Evolutionary conservation across 495 filamentous ascomycete genomes (phyloP), one percentile per base, ranked within the genome.

Genomic region (Xylaria intraflava): DNA sequence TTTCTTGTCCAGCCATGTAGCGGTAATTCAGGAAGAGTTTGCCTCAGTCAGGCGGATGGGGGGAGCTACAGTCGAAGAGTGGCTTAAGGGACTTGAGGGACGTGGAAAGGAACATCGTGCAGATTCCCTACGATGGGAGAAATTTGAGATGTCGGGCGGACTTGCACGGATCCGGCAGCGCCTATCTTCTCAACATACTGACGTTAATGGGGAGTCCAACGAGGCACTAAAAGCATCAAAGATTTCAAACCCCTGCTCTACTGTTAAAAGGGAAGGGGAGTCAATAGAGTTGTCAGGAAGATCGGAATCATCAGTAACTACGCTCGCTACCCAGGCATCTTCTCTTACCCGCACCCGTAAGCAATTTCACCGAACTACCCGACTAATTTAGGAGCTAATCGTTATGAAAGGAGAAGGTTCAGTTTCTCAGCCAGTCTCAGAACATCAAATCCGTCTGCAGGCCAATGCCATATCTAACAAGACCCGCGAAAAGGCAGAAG

Each of bases 101-200:
- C 75, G 78, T 51, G 83, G 85, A n/a, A 79, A 77, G 52, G 72
- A 80, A 27, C 49, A 71, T 16, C 74, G 77, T 33, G 68, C 72
- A 22, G 82, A 88, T 57, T 71, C 79, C 17, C 69, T 75, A 19
- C 80, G 83, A 24, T 89, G 87, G 82, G 87, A 90, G 62, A 81
- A 78, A 46, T 90, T 83, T 78, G 83, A 85, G 49, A 67, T 66
- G 14, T 65, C 67, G 45, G 74, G 77, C n/a, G 75, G 76, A 17
- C 38, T 77, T 51, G 36, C 36, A 11, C 66, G 62, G 56, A 71
- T 76, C 62, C 50, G 33, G 22, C 50, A 23, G 41, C 10, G 7
- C n/a, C 7, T 46, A 2, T 36, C 29, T 26, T 36, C 20, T 38
- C 23, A 44, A 29, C n/a, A 7, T 26, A 24, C 14, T 29, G 26